Evolutionary conservation across 2,329 filamentous ascomycete genomes (phyloP), one percentile per base, ranked within the genome.

Genomic region (Fusarium poae): DNA sequence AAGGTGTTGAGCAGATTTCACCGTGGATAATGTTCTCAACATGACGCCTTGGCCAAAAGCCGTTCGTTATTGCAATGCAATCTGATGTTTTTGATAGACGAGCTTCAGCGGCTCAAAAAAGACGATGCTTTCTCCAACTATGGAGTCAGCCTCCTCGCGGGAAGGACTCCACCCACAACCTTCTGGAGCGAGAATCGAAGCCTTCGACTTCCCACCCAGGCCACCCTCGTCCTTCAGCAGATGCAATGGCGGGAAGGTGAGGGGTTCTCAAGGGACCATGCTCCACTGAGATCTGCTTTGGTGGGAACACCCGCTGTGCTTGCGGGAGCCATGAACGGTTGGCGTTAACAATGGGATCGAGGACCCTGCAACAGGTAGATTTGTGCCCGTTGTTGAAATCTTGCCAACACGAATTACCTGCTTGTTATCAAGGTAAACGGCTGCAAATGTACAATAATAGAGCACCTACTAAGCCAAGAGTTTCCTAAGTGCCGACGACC

Each of bases 131-230:
- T 72, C 72, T 72, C 71, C 72, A 74, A 74, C 60, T 74, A 68
- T 68, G 67, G 67, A 70, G 67, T 60, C 62, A 57, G 67, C 68
- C 72, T 74, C 71, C 65, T 74, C 72, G 65, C 69, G 71, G 72
- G 67, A 72, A 66, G 51, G 69, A 74, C 72, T 74, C 72, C 72
- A 74, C 72, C 72, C 61, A 59, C 48, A 71, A 70, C 52, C 72
- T 74, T 74, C 72, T 74, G 72, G 72, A 74, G 72, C 70, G 58
- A 68, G 57, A 69, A 74, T 74, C 71, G 72, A 74, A 74, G 72
- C 71, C 57, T 74, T 74, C 46, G 57, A 65, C 58, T 62, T 67
- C 67, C 67, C 71, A 67, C 69, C 57, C 57, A 71, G 67, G 54
- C 67, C 71, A 67, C 69, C 61, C 57, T 72, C 68, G 54, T 68